A percentile compares a stretch with the other conserved stretches of the same genome.
Evolutionary conservation across 2,329 filamentous ascomycete species (phyloP).

Genomic region (Kalaharituber pfeilii): DNA sequence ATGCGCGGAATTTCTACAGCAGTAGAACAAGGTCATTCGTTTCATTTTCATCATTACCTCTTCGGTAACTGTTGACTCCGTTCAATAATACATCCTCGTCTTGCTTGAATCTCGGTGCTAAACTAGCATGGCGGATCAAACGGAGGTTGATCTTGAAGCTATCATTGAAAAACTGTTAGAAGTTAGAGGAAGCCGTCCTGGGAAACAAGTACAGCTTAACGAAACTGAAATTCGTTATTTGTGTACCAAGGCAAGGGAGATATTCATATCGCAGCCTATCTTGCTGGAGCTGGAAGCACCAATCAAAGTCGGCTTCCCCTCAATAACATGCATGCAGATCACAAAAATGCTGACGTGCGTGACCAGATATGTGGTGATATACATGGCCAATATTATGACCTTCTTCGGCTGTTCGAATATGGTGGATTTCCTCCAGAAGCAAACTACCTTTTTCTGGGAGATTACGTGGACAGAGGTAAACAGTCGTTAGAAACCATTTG

Average conservation of each 20-base stretch:
- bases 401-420: constrained; percentile 93
- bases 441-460: constrained; percentile 98
- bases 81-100: not conserved
- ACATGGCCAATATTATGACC: constrained; percentile 96
- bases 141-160: constrained; percentile 95
- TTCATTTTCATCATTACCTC: no score
- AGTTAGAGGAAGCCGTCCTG: constrained; percentile 90
- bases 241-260: constrained; percentile 96
- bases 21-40: no score
- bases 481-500: constrained; percentile 98
- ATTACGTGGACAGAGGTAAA: constrained; percentile 98
- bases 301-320: constrained; percentile 61
- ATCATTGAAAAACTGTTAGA: constrained; percentile 98
- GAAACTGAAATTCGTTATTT: constrained; percentile 93
- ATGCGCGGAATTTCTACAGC: no score
- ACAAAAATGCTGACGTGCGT: constrained; percentile 9
- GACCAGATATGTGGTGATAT: constrained; percentile 94
- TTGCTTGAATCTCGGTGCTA: not conserved
- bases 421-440: constrained; percentile 95
- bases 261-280: constrained; percentile 98
- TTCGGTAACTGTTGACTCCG: no score
- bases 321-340: not conserved
- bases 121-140: constrained; percentile 49
- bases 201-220: constrained; percentile 94
- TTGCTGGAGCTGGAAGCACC: constrained; percentile 93